phyloP scores from a whole-genome alignment of 2,329 filamentous ascomycete genomes.

The Dactylellina haptotyla region DNA sequence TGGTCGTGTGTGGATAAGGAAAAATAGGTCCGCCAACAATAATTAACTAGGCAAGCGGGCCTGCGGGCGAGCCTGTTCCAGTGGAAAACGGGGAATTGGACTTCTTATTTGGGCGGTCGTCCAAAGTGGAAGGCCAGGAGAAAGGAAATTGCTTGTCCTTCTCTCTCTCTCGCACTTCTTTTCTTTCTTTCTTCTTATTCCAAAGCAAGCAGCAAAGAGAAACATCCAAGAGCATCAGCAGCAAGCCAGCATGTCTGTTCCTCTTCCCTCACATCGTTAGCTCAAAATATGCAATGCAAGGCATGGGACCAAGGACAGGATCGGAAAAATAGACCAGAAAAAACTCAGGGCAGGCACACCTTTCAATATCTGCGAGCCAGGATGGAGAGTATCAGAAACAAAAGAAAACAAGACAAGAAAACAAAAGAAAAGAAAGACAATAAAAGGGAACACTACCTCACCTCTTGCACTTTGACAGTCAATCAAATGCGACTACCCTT shows the following conservation, averaged over 20 bases:
- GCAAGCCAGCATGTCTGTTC: conserved; percentile 47
- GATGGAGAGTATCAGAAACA: conserved; percentile 12
- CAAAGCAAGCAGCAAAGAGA: not conserved
- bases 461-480: not conserved
- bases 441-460: not conserved
- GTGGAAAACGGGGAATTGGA: conserved; percentile 51
- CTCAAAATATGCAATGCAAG: conserved; percentile 54
- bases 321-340: conserved; percentile 49
- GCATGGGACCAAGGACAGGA: conserved; percentile 48
- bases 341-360: conserved; percentile 46
- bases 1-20: conserved; percentile 53
- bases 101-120: conserved; percentile 53
- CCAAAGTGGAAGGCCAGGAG: conserved; percentile 55
- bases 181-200: conserved; percentile 3
- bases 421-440: not conserved
- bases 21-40: conserved; percentile 50
- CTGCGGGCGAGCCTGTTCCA: conserved; percentile 51
- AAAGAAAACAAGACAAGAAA: not conserved
- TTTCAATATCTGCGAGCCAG: conserved; percentile 42
- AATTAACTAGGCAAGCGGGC: conserved; percentile 42
- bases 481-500: conserved; percentile 15
- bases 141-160: conserved; percentile 32
- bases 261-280: conserved; percentile 54
- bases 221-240: conserved; percentile 24
- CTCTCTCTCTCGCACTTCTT: no score